phyloP scores from a whole-genome alignment of 495 filamentous ascomycete genomes.

The Bathelium albidoporum region DNA sequence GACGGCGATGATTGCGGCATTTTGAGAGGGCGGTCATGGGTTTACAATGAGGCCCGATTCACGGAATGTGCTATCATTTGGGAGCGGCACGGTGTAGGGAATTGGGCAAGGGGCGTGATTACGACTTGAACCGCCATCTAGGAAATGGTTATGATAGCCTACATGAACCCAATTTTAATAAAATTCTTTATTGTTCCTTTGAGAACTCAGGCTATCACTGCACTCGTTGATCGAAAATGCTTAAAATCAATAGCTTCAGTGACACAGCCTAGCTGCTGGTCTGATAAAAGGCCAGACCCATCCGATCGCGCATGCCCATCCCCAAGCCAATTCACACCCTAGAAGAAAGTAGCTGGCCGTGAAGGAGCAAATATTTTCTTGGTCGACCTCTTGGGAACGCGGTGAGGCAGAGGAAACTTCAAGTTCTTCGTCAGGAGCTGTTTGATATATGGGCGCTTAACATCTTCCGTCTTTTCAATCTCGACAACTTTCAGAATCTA shows the following conservation, averaged over 20 bases:
- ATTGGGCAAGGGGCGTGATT: too few relatives aligned
- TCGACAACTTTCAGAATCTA: slow-evolving; percentile 98
- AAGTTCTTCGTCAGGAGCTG: slow-evolving; percentile 91
- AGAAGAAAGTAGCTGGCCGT: slow-evolving; percentile 79
- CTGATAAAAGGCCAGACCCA: neutral
- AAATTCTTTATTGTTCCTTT: too few relatives aligned
- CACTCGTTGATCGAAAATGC: neutral
- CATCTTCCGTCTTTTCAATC: slow-evolving; percentile 78
- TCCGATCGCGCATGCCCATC: neutral
- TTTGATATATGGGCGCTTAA: slow-evolving; percentile 98
- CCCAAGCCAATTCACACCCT: slow-evolving; percentile 4
- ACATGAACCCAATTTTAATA: too few relatives aligned
- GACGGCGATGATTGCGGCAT: slow-evolving; percentile 5
- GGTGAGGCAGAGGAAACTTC: slow-evolving; percentile 97
- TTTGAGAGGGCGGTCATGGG: neutral
- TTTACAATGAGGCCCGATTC: neutral
- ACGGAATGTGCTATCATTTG: too few relatives aligned
- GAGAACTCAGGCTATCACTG: too few relatives aligned
- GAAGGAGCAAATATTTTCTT: slow-evolving; percentile 85
- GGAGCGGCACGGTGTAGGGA: too few relatives aligned
- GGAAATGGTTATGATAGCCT: too few relatives aligned
- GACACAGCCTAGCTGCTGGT: neutral
- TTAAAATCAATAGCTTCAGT: neutral
- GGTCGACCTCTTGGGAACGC: slow-evolving; percentile 62
- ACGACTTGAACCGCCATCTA: too few relatives aligned